Evolutionary conservation across 139 green algal species (phyloP), one percentile per base, ranked within the genome.

Genomic region (Penium margaritaceum): DNA sequence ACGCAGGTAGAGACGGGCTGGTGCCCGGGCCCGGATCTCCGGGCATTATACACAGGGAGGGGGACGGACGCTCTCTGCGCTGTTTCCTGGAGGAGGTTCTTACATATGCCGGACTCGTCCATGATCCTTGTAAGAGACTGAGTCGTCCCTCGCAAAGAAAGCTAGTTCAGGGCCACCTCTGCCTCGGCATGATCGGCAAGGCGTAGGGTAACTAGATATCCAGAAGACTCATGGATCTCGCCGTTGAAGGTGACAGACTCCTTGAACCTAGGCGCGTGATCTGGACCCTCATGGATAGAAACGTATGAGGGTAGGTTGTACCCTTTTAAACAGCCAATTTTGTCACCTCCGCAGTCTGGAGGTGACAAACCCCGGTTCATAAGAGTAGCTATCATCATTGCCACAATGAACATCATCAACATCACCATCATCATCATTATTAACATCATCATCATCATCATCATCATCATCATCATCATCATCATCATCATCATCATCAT

Each of bases 11-110:
- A 78, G 21, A 75, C 60, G 6, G 70, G 70, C 62, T 65, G 9
- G 14, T 78, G 70, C 3, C 62, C 70, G 12, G 70, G 70, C n/a
- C 70, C 70, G 4, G 62, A 66, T 5, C 70, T 24, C 4, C 29
- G 19, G 53, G 62, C 62, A 36, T 7, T 37, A 32, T 78, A 78
- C 4, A 62, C 70, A 7, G 70, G 70, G 21, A 78, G 63, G 19
- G 63, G 17, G 4, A 78, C 70, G 7, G 63, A 63, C 3, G 70
- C 70, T 27, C 62, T 58, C 63, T 78, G 70, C 14, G 70, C 37
- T 27, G 70, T 78, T 21, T 78, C 70, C 61, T 78, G 70, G n/a
- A 78, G 55, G 7, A 78, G 63, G 55, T 78, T 78, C 39, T 78
- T 78, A 63, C 70, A 78, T 4, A 78, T 36, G 19, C 70, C 70